A percentile compares a stretch with the other conserved stretches of the same genome.
Evolutionary conservation across 352 stramenopile species (phyloP).

Genomic region (Phytophthora agathidicida): DNA sequence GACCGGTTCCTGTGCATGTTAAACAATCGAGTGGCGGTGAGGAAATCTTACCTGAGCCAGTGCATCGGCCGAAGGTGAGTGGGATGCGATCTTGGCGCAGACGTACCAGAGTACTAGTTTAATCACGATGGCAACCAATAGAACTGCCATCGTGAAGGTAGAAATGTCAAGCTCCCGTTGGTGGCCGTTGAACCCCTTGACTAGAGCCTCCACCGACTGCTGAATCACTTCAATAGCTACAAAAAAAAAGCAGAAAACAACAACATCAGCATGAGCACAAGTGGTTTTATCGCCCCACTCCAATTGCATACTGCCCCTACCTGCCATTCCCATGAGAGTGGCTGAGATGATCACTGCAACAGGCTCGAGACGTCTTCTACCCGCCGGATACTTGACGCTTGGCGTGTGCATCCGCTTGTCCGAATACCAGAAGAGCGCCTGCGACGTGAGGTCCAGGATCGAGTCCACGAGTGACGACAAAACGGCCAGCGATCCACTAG

Average conservation of each 20-base stretch:
- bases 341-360: constrained; percentile 96
- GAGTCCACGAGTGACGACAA: constrained; percentile 95
- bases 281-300: too few species aligned
- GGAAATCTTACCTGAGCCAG: constrained; percentile 61
- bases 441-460: constrained; percentile 94
- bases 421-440: constrained; percentile 94
- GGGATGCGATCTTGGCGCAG: constrained; percentile 67
- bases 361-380: constrained; percentile 92
- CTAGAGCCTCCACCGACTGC: constrained; percentile 86
- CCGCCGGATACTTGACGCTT: constrained; percentile 94
- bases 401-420: constrained; percentile 92
- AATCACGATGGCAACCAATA: constrained; percentile 75
- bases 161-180: constrained; percentile 77
- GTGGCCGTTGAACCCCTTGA: constrained; percentile 66
- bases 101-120: constrained; percentile 87
- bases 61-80: constrained; percentile 75
- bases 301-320: constrained; percentile 26
- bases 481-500: constrained; percentile 92
- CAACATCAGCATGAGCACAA: constrained; percentile 8
- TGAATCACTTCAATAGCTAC: constrained; percentile 94
- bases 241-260: neutral
- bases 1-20: neutral
- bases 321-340: constrained; percentile 97
- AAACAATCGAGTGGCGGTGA: constrained; percentile 2
- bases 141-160: constrained; percentile 63